Evolutionary conservation across 257 asterid genomes (phyloP).

Genomic region (Nicotiana tabacum): DNA sequence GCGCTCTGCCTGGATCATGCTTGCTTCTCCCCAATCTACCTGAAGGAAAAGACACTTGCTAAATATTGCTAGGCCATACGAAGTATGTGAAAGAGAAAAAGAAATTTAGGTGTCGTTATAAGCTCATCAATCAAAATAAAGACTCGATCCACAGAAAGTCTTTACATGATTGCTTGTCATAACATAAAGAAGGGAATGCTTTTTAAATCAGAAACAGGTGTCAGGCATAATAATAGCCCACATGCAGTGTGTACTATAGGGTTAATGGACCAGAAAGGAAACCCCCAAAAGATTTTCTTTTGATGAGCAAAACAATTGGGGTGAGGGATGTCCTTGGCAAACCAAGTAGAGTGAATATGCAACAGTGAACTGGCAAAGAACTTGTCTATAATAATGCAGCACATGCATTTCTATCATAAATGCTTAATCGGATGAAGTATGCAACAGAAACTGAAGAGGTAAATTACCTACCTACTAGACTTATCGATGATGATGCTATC

Average conservation of each 20-base stretch:
- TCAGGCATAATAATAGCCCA: background rate
- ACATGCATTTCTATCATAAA: background rate
- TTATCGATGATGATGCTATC: background rate
- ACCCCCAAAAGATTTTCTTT: background rate
- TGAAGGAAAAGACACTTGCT: slow-evolving; percentile 40
- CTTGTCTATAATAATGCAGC: background rate
- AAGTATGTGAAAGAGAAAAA: slow-evolving; percentile 7
- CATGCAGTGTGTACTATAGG: background rate
- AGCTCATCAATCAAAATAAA: background rate
- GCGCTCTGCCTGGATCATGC: slow-evolving; percentile 98
- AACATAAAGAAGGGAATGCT: background rate
- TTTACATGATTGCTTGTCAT: background rate
- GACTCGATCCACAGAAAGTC: background rate
- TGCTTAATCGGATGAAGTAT: background rate
- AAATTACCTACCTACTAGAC: background rate
- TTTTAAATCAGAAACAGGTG: background rate
- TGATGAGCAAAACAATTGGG: background rate
- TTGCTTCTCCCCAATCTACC: slow-evolving; percentile 99
- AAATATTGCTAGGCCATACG: slow-evolving; percentile 21
- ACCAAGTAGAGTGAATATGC: background rate
- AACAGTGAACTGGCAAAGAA: background rate
- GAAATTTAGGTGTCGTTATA: background rate
- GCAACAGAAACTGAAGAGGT: background rate
- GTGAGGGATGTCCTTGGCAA: background rate
- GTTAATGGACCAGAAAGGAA: background rate